Conservation (phyloP, 2,329 filamentous ascomycete species). For the Aspergillus candidus region DNA sequence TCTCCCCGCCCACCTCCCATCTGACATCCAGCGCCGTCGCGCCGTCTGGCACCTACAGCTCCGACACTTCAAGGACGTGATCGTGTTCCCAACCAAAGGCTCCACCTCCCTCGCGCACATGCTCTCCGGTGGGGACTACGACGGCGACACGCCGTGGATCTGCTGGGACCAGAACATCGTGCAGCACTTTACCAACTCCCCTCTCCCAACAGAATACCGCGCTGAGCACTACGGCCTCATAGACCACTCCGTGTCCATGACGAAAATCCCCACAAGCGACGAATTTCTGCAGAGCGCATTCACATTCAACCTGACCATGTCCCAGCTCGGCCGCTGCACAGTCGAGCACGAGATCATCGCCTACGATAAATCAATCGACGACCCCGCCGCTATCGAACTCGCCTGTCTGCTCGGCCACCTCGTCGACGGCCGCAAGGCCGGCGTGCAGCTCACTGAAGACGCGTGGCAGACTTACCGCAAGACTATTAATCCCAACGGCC, state of each 20-base stretch:
- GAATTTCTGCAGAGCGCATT: slow-evolving; percentile 43
- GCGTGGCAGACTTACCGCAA: slow-evolving; percentile 35
- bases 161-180: slow-evolving; percentile 55
- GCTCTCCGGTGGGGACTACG: slow-evolving; percentile 60
- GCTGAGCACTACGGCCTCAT: slow-evolving; percentile 44
- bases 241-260: slow-evolving; percentile 38
- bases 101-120: slow-evolving; percentile 51
- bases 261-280: slow-evolving; percentile 32
- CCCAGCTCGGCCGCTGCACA: slow-evolving; percentile 49
- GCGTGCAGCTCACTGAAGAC: slow-evolving; percentile 36
- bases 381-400: slow-evolving; percentile 30
- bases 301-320: slow-evolving; percentile 42
- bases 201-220: slow-evolving; percentile 20
- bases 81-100: slow-evolving; percentile 52
- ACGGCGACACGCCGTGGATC: slow-evolving; percentile 56
- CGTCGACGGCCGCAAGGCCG: slow-evolving; percentile 42
- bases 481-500: slow-evolving; percentile 23
- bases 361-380: slow-evolving; percentile 47
- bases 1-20: slow-evolving; percentile 51
- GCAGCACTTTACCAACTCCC: slow-evolving; percentile 49
- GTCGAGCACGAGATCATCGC: slow-evolving; percentile 45
- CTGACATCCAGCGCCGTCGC: slow-evolving; percentile 52
- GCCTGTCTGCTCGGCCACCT: slow-evolving; percentile 40
- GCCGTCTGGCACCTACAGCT: slow-evolving; percentile 48
- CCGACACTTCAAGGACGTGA: slow-evolving; percentile 50